Evolutionary conservation across 2,329 filamentous ascomycete species (phyloP).

Genomic region (Alternaria arborescens): DNA sequence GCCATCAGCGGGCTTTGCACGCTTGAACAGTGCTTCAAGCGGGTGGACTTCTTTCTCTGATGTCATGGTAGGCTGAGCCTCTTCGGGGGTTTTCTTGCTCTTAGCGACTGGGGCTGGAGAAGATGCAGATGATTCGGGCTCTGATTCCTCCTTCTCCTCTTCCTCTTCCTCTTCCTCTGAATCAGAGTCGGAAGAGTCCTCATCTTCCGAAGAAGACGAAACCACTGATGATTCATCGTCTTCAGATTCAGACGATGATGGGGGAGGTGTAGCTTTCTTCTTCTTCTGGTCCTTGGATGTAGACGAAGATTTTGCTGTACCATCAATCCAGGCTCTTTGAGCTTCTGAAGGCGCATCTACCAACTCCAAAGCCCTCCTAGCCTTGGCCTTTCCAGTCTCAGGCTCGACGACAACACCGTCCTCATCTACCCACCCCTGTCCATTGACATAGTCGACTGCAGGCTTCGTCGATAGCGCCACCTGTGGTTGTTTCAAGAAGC

Average conservation of each 20-base stretch:
- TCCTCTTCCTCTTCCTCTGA: conserved; percentile 32
- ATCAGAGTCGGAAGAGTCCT: conserved; percentile 31
- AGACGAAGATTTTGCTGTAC: conserved; percentile 26
- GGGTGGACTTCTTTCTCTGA: conserved; percentile 71
- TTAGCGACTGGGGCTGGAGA: conserved; percentile 23
- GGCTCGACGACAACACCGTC: conserved; percentile 78
- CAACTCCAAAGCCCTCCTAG: conserved; percentile 44
- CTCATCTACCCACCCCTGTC: conserved; percentile 86
- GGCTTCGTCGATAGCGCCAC: conserved; percentile 56
- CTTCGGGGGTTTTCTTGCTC: conserved; percentile 22
- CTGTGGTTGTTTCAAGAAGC: conserved; percentile 73
- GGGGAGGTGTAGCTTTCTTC: conserved; percentile 34
- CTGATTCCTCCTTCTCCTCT: conserved; percentile 26
- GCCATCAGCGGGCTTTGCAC: conserved; percentile 56
- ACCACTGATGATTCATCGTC: conserved; percentile 47
- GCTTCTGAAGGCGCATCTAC: conserved; percentile 38
- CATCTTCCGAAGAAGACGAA: conserved; percentile 47
- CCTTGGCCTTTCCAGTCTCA: conserved; percentile 50
- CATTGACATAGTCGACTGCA: conserved; percentile 77
- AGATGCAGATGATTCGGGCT: conserved; percentile 23
- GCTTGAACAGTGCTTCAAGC: conserved; percentile 91
- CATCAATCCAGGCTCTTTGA: conserved; percentile 30
- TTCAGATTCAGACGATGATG: conserved; percentile 37
- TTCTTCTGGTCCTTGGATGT: conserved; percentile 31
- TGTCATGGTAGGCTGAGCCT: conserved; percentile 26